phyloP scores from a whole-genome alignment of 176 grass and related monocot species.

The Oropetium thomaeum region DNA sequence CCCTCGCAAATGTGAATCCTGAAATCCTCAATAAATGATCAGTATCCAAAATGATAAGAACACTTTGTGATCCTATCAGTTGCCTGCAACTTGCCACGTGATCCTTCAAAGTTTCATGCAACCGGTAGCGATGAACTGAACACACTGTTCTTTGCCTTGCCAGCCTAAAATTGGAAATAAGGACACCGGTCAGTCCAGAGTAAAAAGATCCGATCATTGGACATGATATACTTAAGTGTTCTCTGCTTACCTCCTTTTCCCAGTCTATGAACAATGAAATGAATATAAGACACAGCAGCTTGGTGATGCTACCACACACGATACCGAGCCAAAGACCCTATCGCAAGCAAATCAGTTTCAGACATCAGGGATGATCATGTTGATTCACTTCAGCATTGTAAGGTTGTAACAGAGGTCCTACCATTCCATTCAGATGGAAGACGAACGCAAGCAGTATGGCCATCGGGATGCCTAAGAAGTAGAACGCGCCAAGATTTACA shows the following conservation, averaged over 20 bases:
- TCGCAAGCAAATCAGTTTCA: not conserved
- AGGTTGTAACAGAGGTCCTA: not conserved
- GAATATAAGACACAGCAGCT: not conserved
- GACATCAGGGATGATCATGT: not conserved
- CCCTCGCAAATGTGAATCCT: not conserved
- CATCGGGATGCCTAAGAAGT: conserved; percentile 31
- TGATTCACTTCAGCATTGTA: not conserved
- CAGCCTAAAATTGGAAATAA: conserved; percentile 9
- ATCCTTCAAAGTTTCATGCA: not conserved
- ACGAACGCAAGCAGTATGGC: conserved; percentile 20
- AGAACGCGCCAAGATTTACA: conserved; percentile 31
- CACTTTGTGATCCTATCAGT: not conserved
- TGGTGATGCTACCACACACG: conserved; percentile 30
- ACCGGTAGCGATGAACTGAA: conserved; percentile 42
- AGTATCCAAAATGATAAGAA: not conserved
- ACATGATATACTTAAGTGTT: not conserved
- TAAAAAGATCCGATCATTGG: not conserved
- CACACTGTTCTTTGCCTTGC: conserved; percentile 41
- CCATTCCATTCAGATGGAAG: conserved; percentile 41
- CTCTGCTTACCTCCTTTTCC: not conserved
- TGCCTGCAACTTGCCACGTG: too few relatives aligned
- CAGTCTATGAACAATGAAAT: conserved; percentile 15
- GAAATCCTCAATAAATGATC: not conserved
- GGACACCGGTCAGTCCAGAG: not conserved
- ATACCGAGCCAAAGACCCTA: conserved; percentile 34